Conservation (phyloP, 495 filamentous ascomycete species). For the Penicillium parvum region DNA sequence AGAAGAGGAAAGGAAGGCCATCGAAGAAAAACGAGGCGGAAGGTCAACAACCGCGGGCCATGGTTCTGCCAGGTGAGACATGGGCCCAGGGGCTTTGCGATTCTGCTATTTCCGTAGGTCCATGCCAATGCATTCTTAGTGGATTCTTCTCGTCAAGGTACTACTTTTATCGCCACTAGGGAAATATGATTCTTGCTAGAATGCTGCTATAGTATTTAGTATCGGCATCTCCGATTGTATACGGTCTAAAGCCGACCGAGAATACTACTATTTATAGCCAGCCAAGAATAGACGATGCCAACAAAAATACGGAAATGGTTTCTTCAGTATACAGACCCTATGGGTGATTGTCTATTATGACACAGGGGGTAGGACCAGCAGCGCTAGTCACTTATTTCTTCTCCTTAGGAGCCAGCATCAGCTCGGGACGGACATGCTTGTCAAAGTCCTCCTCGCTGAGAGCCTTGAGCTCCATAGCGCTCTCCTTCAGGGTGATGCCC, state of each 20-base stretch:
- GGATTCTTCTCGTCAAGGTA: neutral
- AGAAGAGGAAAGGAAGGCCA: neutral
- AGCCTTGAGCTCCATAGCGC: constrained; percentile 88
- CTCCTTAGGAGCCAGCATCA: constrained; percentile 86
- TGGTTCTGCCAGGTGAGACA: constrained; percentile 12
- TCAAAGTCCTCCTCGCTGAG: constrained; percentile 91
- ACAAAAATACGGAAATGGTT: neutral
- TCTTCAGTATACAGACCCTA: constrained; percentile 26
- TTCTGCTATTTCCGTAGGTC: constrained; percentile 14
- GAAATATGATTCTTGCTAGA: too few relatives aligned
- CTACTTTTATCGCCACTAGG: neutral
- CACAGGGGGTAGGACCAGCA: constrained; percentile 10
- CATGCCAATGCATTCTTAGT: neutral
- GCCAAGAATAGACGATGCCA: constrained; percentile 1
- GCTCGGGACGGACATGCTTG: constrained; percentile 83
- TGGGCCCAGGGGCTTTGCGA: constrained; percentile 1
- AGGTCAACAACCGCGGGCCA: constrained; percentile 5
- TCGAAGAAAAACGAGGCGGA: neutral
- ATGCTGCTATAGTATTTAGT: neutral
- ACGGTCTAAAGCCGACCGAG: neutral
- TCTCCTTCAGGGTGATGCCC: constrained; percentile 86
- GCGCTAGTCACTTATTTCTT: constrained; percentile 35
- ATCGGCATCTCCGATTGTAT: neutral
- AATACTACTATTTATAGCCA: constrained; percentile 13
- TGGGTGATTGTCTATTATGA: constrained; percentile 18